Evolutionary conservation across 331 rosid genomes (phyloP).

Genomic region (Dryas integrifolia): DNA sequence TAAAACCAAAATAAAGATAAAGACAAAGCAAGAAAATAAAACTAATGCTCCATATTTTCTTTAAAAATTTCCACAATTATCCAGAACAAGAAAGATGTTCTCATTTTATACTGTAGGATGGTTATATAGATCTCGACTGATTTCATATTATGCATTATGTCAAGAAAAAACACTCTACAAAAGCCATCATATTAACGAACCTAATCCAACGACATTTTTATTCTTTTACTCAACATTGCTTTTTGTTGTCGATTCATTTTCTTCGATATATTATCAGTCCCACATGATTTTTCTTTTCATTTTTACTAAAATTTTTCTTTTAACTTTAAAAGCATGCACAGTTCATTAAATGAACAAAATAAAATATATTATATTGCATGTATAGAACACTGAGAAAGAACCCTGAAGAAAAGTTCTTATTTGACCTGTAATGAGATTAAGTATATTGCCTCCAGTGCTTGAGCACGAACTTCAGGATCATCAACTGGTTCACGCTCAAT

Average conservation of each 20-base stretch:
- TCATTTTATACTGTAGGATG: background rate
- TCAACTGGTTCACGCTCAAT: slow-evolving; percentile 78
- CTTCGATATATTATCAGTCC: background rate
- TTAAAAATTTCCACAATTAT: background rate
- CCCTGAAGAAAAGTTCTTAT: background rate
- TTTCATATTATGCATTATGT: background rate
- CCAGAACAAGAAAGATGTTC: background rate
- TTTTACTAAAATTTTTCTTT: background rate
- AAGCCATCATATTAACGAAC: background rate
- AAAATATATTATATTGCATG: background rate
- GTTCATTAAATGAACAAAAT: background rate
- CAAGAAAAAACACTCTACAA: background rate
- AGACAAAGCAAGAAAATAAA: background rate
- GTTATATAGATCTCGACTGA: background rate
- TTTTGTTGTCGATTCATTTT: background rate
- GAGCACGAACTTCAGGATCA: slow-evolving; percentile 78
- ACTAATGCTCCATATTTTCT: background rate
- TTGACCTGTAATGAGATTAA: slow-evolving; percentile 74
- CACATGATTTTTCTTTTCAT: background rate
- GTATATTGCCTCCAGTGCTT: slow-evolving; percentile 85
- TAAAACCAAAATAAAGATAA: background rate
- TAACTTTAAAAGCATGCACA: background rate
- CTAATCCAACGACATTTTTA: background rate
- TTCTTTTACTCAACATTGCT: background rate
- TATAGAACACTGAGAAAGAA: background rate